Evolutionary conservation across 352 stramenopile species (phyloP), one percentile per base, ranked within the genome.

Genomic region (Saprolegnia diclina): DNA sequence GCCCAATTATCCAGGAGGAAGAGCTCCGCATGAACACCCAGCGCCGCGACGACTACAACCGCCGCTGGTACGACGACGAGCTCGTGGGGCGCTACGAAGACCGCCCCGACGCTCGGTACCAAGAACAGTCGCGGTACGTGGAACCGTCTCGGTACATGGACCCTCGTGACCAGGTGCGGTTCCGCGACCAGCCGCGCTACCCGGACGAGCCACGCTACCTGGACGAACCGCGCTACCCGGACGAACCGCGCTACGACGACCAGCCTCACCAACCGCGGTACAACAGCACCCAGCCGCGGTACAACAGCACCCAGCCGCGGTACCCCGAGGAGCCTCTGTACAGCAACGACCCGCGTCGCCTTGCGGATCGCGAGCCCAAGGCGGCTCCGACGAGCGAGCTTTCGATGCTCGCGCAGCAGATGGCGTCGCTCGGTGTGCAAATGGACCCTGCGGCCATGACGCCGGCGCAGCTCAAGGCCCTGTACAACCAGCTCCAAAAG

Each of bases 401-500:
- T n/a, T 9, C 26, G 1, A 45, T 45, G 21, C 11, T 69, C 18
- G 53, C 54, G 6, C 19, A 61, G 63, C 45, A 69, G 10, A 69
- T 69, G 63, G 53, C 62, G 44, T 9, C 29, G 6, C 35, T 69
- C 44, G 63, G 63, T 6, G 13, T 69, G 6, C 45, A 69, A 16
- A n/a, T 50, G 13, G 62, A 52, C 53, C 42, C 24, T 1, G 53
- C 26, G 11, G 38, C 21, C 13, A 24, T 22, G 19, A 62, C 42
- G 44, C 63, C 21, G 21, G 13, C 40, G 19, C 63, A 61, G 16
- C 29, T 69, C 21, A 19, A 61, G 14, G 46, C 63, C 16, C 26
- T 69, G 19, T 69, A 50, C 38, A 59, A 42, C 11, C 62, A 68
- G 13, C 50, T 68, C 16, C 62, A 68, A 35, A 24, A 57, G n/a